Conservation (phyloP, 495 filamentous ascomycete species). For the Aspergillus indologenus region DNA sequence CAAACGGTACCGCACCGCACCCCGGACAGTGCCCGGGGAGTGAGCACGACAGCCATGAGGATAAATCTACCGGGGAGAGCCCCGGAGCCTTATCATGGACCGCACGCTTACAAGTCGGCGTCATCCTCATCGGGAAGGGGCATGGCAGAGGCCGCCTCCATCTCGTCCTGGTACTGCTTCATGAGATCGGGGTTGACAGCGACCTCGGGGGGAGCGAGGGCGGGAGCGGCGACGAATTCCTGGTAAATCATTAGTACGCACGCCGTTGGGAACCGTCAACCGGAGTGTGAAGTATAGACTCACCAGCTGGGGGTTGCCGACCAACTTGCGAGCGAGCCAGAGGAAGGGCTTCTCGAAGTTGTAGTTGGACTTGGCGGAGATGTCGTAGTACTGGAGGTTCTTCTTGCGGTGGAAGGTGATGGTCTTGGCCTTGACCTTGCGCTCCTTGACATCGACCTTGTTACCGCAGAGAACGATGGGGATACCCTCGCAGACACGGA, state of each 20-base stretch:
- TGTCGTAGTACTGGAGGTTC: conserved; percentile 99
- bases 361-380: conserved; percentile 99
- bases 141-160: conserved; percentile 73
- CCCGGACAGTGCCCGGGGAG: no score
- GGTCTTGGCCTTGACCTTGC: conserved; percentile 99
- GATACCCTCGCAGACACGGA: conserved; percentile 99
- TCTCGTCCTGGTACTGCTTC: conserved; percentile 80
- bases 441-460: conserved; percentile 99
- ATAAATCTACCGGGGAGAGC: neutral
- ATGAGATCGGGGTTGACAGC: conserved; percentile 80
- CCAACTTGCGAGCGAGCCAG: conserved; percentile 97
- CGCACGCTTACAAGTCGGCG: conserved; percentile 59
- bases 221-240: conserved; percentile 96
- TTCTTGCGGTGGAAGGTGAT: conserved; percentile 99
- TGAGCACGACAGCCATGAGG: conserved; percentile 5
- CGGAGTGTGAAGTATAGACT: no score
- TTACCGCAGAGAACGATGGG: conserved; percentile 98
- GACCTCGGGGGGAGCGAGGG: conserved; percentile 90
- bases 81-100: conserved; percentile 15
- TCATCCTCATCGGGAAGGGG: conserved; percentile 97
- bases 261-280: no score
- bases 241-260: conserved; percentile 36
- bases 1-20: conserved; percentile 17
- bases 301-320: conserved; percentile 88
- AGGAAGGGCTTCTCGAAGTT: conserved; percentile 99